Evolutionary conservation across 306 rosid species (phyloP), one percentile per base, ranked within the genome.

Genomic region (Prosopis cineraria): DNA sequence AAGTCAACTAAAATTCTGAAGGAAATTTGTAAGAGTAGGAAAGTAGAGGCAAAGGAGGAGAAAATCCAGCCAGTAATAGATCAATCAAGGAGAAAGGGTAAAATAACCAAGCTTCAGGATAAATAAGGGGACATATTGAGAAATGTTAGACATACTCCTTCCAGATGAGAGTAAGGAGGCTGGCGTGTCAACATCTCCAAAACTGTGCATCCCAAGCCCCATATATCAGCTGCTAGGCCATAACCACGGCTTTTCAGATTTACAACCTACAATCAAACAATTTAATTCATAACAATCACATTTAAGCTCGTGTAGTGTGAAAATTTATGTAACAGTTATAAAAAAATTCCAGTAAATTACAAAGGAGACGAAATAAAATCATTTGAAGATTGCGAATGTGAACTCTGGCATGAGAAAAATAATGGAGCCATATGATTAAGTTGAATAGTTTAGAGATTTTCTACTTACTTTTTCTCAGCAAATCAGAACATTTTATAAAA

Each of bases 91-190:
- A 70, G 29, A 60, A 13, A 20, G 31, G 14, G 58, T 22, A 14
- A n/a, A 47, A 55, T 48, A 10, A 27, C 31, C 30, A 55, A 52
- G 30, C 70, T 72, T 27, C 5, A 43, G 16, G 40, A 25, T 62
- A 14, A 59, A 78, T 73, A 62, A 56, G 39, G 31, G 48, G 27
- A 19, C 1, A 78, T 78, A 37, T 24, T 1, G 10, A 70, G 14
- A 70, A 52, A 40, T 53, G 69, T 72, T 58, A 70, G 30, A 83
- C 89, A 48, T 86, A 86, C 89, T 53, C 85, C 81, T 86, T 86
- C 87, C 79, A 86, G 75, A 62, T 86, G 68, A n/a, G 89, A 83
- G 77, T 86, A 86, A 37, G 89, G 89, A 80, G 83, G 85, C 62
- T 71, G 80, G 50, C 84, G 75, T 0, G 84, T 83, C 73, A 86